Percentiles rank a stretch among this genome's conserved stretches.
Evolutionary conservation across 2,329 filamentous ascomycete species (phyloP).

Genomic region (Leptodontidium sp.): DNA sequence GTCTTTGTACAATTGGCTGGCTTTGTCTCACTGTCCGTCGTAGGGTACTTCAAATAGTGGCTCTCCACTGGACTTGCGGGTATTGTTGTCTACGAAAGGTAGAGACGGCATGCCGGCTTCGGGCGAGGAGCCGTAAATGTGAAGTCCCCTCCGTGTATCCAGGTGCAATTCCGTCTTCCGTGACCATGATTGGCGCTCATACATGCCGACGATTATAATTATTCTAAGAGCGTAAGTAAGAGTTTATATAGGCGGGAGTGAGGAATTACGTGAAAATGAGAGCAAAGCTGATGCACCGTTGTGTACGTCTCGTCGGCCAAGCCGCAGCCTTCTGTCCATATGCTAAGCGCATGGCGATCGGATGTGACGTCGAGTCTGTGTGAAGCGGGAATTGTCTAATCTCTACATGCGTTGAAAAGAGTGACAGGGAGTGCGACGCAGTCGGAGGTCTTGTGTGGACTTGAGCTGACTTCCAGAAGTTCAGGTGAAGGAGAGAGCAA

Average conservation of each 20-base stretch:
- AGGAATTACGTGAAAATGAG: conserved; percentile 36
- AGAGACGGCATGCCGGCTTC: conserved; percentile 32
- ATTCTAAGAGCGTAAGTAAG: conserved; percentile 29
- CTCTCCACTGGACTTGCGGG: conserved; percentile 28
- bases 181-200: conserved; percentile 19
- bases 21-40: conserved; percentile 7
- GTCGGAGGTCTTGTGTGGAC: not conserved
- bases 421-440: not conserved
- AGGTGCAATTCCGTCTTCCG: conserved; percentile 21
- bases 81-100: conserved; percentile 32
- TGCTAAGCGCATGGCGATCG: conserved; percentile 27
- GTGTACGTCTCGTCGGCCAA: conserved; percentile 31
- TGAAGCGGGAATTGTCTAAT: not conserved
- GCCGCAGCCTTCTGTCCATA: conserved; percentile 27
- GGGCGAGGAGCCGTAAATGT: conserved; percentile 33
- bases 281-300: conserved; percentile 36
- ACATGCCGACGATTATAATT: conserved; percentile 30
- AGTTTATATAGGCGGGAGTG: not conserved
- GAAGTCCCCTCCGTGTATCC: conserved; percentile 22
- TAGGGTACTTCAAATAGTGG: conserved; percentile 28
- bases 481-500: not conserved
- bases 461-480: conserved; percentile 9
- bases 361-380: not conserved
- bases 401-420: not conserved
- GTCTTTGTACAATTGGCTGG: not conserved